Evolutionary conservation across 1,284 basidiomycete genomes (phyloP).

Genomic region (Cryptococcus sp.): DNA sequence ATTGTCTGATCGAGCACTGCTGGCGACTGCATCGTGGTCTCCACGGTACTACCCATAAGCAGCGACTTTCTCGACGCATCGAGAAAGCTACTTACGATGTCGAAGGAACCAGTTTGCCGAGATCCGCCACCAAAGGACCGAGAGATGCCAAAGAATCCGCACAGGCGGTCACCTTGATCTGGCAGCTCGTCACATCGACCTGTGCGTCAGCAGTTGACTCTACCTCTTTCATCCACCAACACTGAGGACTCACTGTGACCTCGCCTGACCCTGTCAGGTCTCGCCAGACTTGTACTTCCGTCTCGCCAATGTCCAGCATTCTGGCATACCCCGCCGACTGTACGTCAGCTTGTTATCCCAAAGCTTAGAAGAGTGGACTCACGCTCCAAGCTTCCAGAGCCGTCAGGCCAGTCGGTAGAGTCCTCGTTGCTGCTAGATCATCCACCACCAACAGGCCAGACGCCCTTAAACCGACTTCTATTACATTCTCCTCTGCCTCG

Average conservation of each 20-base stretch:
- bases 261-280: slow-evolving; percentile 22
- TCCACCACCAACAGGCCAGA: slow-evolving; percentile 60
- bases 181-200: slow-evolving; percentile 26
- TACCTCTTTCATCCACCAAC: slow-evolving; percentile 7
- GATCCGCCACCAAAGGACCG: slow-evolving; percentile 33
- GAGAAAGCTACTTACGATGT: slow-evolving; percentile 9
- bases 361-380: too few species aligned
- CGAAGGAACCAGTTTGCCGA: slow-evolving; percentile 26
- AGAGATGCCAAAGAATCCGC: slow-evolving; percentile 46
- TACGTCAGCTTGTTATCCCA: slow-evolving; percentile 1
- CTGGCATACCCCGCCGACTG: neutral
- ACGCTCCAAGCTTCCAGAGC: slow-evolving; percentile 63
- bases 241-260: too few species aligned
- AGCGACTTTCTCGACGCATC: neutral
- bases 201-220: slow-evolving; percentile 2
- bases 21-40: slow-evolving; percentile 8
- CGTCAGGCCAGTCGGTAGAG: slow-evolving; percentile 17
- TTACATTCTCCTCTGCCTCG: slow-evolving; percentile 55
- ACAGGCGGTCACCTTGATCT: slow-evolving; percentile 41
- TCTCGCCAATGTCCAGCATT: slow-evolving; percentile 56
- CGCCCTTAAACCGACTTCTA: slow-evolving; percentile 53
- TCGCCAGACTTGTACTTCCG: slow-evolving; percentile 48
- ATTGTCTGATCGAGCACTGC: slow-evolving; percentile 28
- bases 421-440: slow-evolving; percentile 47
- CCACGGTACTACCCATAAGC: neutral